Percentiles rank a stretch among this genome's conserved stretches.
phyloP scores from a whole-genome alignment of 163 green algal species.

The Chlamydomonas reinhardtii region DNA sequence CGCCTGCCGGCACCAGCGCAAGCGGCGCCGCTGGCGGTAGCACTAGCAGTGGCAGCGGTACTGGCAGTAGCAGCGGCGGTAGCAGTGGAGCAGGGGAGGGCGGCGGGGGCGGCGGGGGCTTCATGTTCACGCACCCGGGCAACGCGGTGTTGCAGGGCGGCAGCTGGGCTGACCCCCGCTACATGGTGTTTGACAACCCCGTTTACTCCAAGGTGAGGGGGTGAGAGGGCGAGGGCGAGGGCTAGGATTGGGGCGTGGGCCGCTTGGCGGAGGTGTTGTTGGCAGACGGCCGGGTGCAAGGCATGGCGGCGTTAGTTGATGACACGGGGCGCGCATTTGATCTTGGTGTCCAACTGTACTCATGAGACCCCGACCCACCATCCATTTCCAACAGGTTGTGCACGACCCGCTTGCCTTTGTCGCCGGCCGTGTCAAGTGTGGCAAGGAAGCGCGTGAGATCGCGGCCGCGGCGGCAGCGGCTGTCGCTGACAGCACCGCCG shows the following conservation, averaged over 20 bases:
- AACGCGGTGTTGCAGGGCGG: conserved; percentile 13
- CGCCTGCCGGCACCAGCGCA: not conserved
- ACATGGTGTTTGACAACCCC: conserved; percentile 43
- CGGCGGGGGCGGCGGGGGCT: not conserved
- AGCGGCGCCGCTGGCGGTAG: not conserved
- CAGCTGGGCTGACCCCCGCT: conserved; percentile 41
- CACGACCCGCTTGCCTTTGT: conserved; percentile 14
- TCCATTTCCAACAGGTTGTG: not conserved
- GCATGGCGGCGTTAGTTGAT: too few relatives aligned
- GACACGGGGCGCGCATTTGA: not conserved
- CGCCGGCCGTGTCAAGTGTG: conserved; percentile 7
- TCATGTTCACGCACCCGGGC: conserved; percentile 38
- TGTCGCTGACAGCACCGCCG: not conserved
- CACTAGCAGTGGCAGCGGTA: not conserved
- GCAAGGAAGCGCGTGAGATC: not conserved
- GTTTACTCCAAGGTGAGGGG: not conserved
- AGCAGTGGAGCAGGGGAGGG: too few relatives aligned
- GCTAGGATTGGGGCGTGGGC: too few relatives aligned
- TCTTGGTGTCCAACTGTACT: too few relatives aligned
- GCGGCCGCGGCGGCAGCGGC: conserved; percentile 4
- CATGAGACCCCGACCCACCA: too few relatives aligned
- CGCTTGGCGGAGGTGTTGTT: too few relatives aligned
- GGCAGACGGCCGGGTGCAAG: too few relatives aligned
- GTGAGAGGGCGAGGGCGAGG: too few relatives aligned
- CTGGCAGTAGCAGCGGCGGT: too few relatives aligned